These are phyloP conservation scores for Colletotrichum sp. DNA, from an alignment of 2,329 filamentous ascomycete species.

Conservation along the genomic window DNA sequence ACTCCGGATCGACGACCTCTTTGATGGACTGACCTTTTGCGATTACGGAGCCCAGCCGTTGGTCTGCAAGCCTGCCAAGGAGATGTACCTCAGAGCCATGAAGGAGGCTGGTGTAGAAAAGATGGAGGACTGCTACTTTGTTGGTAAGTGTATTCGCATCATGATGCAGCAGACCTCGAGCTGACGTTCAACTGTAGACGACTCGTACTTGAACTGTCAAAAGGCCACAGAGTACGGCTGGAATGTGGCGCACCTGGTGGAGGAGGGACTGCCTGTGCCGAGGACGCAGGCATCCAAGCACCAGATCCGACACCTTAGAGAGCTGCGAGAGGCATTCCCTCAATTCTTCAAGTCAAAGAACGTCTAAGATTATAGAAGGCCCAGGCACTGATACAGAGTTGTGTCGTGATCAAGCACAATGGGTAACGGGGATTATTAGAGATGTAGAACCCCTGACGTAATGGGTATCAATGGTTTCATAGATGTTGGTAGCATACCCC, in stretches of 20 bases:
- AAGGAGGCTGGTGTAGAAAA: conserved; percentile 75
- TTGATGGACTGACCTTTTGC: conserved; percentile 95
- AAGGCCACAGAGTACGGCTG: conserved; percentile 82
- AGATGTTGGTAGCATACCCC: conserved; percentile 5
- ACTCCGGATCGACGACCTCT: conserved; percentile 83
- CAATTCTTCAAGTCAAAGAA: conserved; percentile 76
- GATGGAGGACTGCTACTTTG: conserved; percentile 83
- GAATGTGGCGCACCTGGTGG: conserved; percentile 85
- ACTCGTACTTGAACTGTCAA: conserved; percentile 83
- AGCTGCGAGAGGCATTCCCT: conserved; percentile 79
- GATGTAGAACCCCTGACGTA: neutral
- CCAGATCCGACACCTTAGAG: conserved; percentile 77
- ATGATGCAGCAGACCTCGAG: neutral
- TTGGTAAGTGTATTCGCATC: conserved; percentile 68
- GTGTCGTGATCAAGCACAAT: neutral
- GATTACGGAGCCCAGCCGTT: conserved; percentile 79
- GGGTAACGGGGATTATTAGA: neutral
- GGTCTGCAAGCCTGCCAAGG: conserved; percentile 83
- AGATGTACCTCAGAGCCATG: conserved; percentile 92
- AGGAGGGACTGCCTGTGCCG: conserved; percentile 72
- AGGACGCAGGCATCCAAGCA: conserved; percentile 70
- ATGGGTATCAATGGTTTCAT: conserved; percentile 1
- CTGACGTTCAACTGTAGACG: conserved; percentile 61
- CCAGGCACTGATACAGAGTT: neutral
- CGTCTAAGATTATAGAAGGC: neutral